These are phyloP conservation scores for Magnaporthales sp. DNA, from an alignment of 2,329 filamentous ascomycete species.

Conservation along the genomic window DNA sequence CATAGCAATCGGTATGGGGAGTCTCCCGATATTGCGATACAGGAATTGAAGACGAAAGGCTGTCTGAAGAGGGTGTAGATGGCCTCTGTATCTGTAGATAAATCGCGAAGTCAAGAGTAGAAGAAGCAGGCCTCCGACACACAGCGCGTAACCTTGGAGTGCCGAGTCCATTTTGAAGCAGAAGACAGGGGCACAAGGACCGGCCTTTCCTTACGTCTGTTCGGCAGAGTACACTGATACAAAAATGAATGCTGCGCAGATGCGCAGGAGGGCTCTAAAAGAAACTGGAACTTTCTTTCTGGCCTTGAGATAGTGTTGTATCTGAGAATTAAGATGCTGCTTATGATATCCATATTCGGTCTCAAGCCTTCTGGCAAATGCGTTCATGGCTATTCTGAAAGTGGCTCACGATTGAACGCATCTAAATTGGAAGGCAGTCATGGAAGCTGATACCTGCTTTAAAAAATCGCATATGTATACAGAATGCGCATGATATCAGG, in stretches of 20 bases:
- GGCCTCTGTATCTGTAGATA: neutral
- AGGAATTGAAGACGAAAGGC: neutral
- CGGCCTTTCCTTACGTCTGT: neutral
- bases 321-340: neutral
- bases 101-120: neutral
- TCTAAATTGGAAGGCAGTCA: neutral
- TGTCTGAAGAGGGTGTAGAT: constrained; percentile 1
- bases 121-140: neutral
- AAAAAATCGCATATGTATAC: neutral
- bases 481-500: neutral
- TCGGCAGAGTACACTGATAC: neutral
- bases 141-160: neutral
- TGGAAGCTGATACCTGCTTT: neutral
- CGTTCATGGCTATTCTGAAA: neutral
- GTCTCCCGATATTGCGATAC: neutral
- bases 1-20: too few species aligned
- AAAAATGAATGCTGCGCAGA: neutral
- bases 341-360: neutral
- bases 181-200: neutral
- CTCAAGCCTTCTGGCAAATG: neutral
- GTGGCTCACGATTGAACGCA: neutral
- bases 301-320: neutral
- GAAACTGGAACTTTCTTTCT: neutral
- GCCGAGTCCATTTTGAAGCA: neutral
- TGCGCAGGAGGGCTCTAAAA: neutral